Evolutionary conservation across 306 rosid species (phyloP), one percentile per base, ranked within the genome.

Genomic region (Malus sieversii): DNA sequence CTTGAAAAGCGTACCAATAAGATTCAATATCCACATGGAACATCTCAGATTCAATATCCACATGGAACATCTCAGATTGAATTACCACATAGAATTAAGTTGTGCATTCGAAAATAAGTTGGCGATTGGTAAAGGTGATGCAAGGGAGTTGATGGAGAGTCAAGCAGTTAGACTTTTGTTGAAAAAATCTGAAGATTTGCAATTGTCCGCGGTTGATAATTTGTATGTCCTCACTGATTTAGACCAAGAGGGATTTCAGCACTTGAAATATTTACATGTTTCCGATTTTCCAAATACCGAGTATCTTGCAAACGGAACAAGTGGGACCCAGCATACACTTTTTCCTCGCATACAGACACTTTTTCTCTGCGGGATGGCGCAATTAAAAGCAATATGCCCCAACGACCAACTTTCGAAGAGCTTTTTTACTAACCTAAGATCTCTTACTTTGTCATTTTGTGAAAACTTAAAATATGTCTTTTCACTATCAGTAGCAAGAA

Each of bases 211-310:
- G 25, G 25, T 23, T 23, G 25, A 23, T 23, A 23, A 57, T 57
- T 60, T 60, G 10, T 5, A 2, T 60, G 66, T 13, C 20, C 9
- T 60, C 66, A 25, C 6, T 60, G 66, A 23, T 5, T 60, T 60
- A 60, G 66, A 60, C 66, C 1, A 2, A 60, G 66, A 60, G 0
- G 35, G 66, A 25, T 60, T 60, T 12, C 66, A 60, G 25, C 1
- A 60, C 1, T 5, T 60, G 7, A 12, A 60, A 5, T 0, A 0
- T 60, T 6, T 4, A 4, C 0, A 10, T 23, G 3, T 55, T 2
- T 0, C 0, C 0, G 0, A 0, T 0, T 22, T 4, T 25, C 18
- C 4, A 5, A 0, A 2, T 14, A 60, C 0, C 6, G 20, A 60
- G 32, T 60, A 60, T 14, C 33, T 60, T 25, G 19, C 15, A 60